phyloP scores from a whole-genome alignment of 2,329 filamentous ascomycete genomes.

The Fusarium buxicola region DNA sequence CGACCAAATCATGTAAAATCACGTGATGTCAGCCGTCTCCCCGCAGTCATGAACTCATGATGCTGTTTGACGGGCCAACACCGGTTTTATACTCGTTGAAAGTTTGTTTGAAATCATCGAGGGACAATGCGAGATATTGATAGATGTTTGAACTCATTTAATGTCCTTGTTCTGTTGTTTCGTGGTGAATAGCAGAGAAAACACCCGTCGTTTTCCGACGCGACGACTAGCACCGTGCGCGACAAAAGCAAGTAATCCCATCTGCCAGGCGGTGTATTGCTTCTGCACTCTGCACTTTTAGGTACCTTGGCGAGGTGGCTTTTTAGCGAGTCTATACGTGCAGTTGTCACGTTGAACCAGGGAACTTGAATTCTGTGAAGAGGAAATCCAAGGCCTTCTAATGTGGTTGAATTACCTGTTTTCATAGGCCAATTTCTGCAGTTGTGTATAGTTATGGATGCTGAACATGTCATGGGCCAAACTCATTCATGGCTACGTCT shows the following conservation, averaged over 20 bases:
- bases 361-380: too few relatives aligned
- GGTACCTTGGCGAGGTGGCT: too few relatives aligned
- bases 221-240: constrained; percentile 34
- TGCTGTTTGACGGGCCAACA: constrained; percentile 19
- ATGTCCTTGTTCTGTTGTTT: not conserved
- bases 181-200: not conserved
- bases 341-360: too few relatives aligned
- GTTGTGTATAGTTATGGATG: too few relatives aligned
- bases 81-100: not conserved
- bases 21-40: constrained; percentile 40
- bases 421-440: too few relatives aligned
- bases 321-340: too few relatives aligned
- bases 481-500: too few relatives aligned
- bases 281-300: too few relatives aligned
- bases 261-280: not conserved
- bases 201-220: constrained; percentile 10
- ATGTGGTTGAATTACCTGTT: too few relatives aligned
- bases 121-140: not conserved
- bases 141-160: not conserved
- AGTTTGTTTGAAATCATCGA: not conserved
- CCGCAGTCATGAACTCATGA: constrained; percentile 48
- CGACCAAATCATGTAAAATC: constrained; percentile 39
- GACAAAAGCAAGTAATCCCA: constrained; percentile 37
- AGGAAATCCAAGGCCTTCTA: too few relatives aligned
- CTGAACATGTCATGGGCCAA: too few relatives aligned